Evolutionary conservation across 805 yeast genomes (phyloP).

Genomic region (Schwanniomyces yamadae): DNA sequence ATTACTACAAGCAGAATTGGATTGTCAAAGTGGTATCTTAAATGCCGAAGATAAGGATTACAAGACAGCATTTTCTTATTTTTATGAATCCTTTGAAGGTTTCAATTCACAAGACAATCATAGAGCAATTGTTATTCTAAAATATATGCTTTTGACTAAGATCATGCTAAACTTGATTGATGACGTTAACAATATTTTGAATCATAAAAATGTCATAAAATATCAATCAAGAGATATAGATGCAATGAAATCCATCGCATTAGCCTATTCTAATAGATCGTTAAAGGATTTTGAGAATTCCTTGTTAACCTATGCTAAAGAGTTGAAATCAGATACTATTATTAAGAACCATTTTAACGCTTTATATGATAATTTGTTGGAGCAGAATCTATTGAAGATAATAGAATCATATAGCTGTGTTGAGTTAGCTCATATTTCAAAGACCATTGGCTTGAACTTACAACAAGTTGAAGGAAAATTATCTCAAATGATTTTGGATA

Average conservation of each 20-base stretch:
- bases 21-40: conserved; percentile 89
- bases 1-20: conserved; percentile 89
- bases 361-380: conserved; percentile 86
- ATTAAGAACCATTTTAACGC: conserved; percentile 91
- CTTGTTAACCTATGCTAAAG: conserved; percentile 64
- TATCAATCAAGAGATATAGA: conserved; percentile 84
- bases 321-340: conserved; percentile 81
- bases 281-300: conserved; percentile 89
- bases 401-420: conserved; percentile 96
- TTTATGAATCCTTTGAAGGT: conserved; percentile 92
- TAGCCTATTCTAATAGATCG: conserved; percentile 86
- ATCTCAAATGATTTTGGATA: conserved; percentile 94
- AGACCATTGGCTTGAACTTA: conserved; percentile 81
- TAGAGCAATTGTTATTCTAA: conserved; percentile 71
- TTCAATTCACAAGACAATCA: conserved; percentile 66
- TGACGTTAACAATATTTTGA: conserved; percentile 77
- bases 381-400: conserved; percentile 89
- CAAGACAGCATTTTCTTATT: conserved; percentile 93
- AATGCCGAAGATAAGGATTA: conserved; percentile 97
- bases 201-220: conserved; percentile 65
- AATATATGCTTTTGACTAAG: conserved; percentile 89
- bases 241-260: conserved; percentile 91
- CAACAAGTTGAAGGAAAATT: conserved; percentile 91
- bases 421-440: conserved; percentile 86
- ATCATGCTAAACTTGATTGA: conserved; percentile 87